Percentiles rank a stretch among this genome's conserved stretches.
Conservation (phyloP, 345 rosid species). For the Citrus cavaleriei region DNA sequence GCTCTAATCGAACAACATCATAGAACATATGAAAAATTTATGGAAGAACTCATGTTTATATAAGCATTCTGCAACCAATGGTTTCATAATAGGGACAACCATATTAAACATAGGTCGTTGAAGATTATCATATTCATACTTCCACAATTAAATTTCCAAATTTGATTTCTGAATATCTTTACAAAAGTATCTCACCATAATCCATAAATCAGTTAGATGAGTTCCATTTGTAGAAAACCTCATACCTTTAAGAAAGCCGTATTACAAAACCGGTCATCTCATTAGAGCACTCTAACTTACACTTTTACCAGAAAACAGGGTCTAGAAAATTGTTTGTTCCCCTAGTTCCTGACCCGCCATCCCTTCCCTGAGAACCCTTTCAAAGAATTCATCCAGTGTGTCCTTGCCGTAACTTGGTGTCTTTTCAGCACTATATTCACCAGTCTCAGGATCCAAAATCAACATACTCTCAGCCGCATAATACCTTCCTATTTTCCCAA, state of each 20-base stretch:
- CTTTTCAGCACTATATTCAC: constrained; percentile 75
- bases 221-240: neutral
- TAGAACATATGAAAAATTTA: neutral
- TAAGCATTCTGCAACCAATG: neutral
- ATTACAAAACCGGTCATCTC: constrained; percentile 16
- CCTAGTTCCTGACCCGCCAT: constrained; percentile 97
- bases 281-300: constrained; percentile 2
- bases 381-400: constrained; percentile 81
- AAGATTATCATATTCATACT: neutral
- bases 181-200: neutral
- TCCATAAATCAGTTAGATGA: neutral
- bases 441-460: constrained; percentile 76
- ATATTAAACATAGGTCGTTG: neutral
- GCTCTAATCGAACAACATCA: neutral
- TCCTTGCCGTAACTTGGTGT: constrained; percentile 93
- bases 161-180: neutral
- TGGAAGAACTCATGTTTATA: neutral
- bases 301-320: neutral
- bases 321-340: constrained; percentile 73
- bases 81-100: neutral
- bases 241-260: constrained; percentile 2
- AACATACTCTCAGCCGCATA: constrained; percentile 97
- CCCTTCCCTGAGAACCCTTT: constrained; percentile 73
- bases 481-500: constrained; percentile 90
- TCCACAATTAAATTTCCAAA: neutral